phyloP scores from a whole-genome alignment of 2,329 filamentous ascomycete genomes.

The Bertia moriformis region DNA sequence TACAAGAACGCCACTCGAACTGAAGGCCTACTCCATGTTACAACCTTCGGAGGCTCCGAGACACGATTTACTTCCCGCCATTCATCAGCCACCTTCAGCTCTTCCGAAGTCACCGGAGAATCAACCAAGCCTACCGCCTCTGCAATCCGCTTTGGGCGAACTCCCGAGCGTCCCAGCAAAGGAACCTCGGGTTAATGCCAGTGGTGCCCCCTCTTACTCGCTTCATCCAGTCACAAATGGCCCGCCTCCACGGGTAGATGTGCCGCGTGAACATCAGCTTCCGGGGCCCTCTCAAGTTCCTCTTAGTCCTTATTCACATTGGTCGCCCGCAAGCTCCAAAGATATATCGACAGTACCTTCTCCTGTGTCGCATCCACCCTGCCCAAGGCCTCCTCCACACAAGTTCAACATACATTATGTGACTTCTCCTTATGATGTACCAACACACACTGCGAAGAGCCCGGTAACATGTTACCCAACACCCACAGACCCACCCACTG shows the following conservation, averaged over 20 bases:
- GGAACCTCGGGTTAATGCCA: too few relatives aligned
- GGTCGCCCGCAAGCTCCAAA: neutral
- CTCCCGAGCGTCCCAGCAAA: too few relatives aligned
- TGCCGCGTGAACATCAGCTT: neutral
- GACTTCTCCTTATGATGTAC: neutral
- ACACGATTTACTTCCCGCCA: neutral
- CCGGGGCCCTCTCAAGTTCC: neutral
- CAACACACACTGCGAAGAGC: constrained; percentile 14
- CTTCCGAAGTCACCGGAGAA: neutral
- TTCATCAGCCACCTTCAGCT: neutral
- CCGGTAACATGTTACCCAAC: constrained; percentile 21
- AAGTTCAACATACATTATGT: neutral
- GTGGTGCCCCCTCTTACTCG: too few relatives aligned
- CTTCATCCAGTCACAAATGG: neutral
- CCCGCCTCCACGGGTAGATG: neutral
- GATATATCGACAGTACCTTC: neutral
- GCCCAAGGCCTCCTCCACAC: neutral
- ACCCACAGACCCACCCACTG: constrained; percentile 17
- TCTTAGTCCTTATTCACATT: neutral
- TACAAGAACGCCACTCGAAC: too few relatives aligned
- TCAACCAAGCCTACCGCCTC: neutral
- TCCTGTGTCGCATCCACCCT: neutral
- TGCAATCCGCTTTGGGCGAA: neutral
- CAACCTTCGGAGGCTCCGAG: neutral
- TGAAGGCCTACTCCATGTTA: too few relatives aligned